Base-by-base conservation (phyloP, 2,329 filamentous ascomycete genomes). In the Penicillium griseofulvum region DNA sequence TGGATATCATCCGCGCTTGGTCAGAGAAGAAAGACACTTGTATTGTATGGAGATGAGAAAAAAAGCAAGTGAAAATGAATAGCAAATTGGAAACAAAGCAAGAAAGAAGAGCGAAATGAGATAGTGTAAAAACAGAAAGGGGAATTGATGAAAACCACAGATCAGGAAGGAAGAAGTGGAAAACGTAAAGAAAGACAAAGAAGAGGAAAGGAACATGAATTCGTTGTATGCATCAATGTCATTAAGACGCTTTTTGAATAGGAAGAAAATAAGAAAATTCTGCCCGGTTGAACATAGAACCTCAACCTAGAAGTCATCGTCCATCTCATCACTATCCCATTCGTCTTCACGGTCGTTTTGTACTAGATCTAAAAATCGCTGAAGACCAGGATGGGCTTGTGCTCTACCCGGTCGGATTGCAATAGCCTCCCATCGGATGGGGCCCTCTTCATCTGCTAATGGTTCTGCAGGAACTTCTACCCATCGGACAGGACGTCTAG, bases 271-370 rank as follows among this genome's bases (percentile, higher is more conserved):
- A 9, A 8, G 7, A 51, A 28, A 22, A 37, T 12, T 16, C 26
- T 37, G 24, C 24, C 22, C 22, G 24, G 31, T 46, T 29, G 33
- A 24, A 42, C 44, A 31, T 56, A 28, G 24, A 33, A 29, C 5
- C 24, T n/a, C 34, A 9, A 53, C 41, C 53, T 57, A 70, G 26
- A 70, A 71, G 47, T 65, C 67, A 41, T 78, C 78, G 17, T 81
- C 80, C 48, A 84, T 59, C 62, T 83, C 82, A 64, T 84, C 82
- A 58, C 80, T 83, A 58, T 84, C 81, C 82, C 82, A 84, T 55
- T 78, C 82, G 60, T 84, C 82, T 67, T 84, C 82, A 39, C 79
- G 75, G 56, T 84, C 82, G 49, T 79, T 73, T 52, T 72, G 66
- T 6, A 80, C 82, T 53, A 84, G 68, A 39, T 79, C 74, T 34